Evolutionary conservation across 1,139 yeast species (phyloP), one percentile per base, ranked within the genome.

Genomic region (Taphrina populina): DNA sequence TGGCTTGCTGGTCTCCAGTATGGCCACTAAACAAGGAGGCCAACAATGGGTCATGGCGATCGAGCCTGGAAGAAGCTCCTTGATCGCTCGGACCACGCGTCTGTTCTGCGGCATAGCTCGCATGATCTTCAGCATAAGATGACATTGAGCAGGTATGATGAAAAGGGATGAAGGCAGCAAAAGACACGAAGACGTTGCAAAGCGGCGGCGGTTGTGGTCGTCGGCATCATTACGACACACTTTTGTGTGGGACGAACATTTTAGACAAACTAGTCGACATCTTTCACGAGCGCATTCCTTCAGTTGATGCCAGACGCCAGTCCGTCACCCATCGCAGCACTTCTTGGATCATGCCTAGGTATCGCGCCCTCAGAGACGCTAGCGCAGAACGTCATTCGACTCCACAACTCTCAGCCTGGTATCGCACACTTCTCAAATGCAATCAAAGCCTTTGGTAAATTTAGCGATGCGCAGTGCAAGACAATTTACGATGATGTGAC

Each of bases 401-500:
- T 57, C 26, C 53, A 53, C 46, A 26, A 55, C 15, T 41, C 52
- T 10, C 49, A 33, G 7, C 51, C 54, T 13, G 51, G 46, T 20
- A 21, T 41, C 17, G 46, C 51, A 23, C 52, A 29, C 11, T 57
- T 57, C 40, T 26, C 51, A 7, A 43, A 23, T 11, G 59, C 54
- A 7, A 32, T 57, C 11, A 53, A 39, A n/a, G 51, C 47, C 11
- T 57, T 57, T 35, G 60, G 60, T 11, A 46, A 45, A 40, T 57
- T 57, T 34, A 6, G 39, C 23, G 36, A 35, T 8, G 34, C 19
- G 6, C 44, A 51, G 33, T 47, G 45, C 27, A 36, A 24, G 13
- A 20, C 8, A 8, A 33, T 47, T n/a, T 40, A 43, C 20, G 41
- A 29, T 8, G 20, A n/a, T 4, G 27, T 19, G 11, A n/a, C 8